Percentiles rank a stretch among this genome's conserved stretches.
Conservation (phyloP, 2,329 filamentous ascomycete genomes). For the Rachicladosporium sp. region DNA sequence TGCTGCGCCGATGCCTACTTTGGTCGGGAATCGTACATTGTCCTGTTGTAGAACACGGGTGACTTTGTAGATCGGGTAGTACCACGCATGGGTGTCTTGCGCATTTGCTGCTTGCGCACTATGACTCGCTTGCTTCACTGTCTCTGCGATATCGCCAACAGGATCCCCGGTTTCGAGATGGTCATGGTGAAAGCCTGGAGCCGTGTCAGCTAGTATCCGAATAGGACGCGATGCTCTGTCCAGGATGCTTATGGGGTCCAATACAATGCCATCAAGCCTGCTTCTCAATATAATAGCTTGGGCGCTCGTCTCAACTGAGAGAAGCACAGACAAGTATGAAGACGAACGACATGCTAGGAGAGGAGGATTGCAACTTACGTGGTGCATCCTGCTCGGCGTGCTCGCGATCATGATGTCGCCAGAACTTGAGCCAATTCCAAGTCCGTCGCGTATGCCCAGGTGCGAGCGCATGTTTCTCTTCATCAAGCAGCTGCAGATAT, state of each 20-base stretch:
- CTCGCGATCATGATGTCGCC: slow-evolving; percentile 33
- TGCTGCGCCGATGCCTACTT: slow-evolving; percentile 81
- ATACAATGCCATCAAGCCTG: too few relatives aligned
- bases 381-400: slow-evolving; percentile 1
- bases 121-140: slow-evolving; percentile 14
- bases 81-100: slow-evolving; percentile 7
- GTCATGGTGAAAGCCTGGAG: too few relatives aligned
- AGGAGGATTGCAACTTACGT: too few relatives aligned
- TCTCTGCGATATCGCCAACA: slow-evolving; percentile 13
- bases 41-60: slow-evolving; percentile 48
- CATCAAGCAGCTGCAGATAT: slow-evolving; percentile 63
- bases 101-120: too few relatives aligned
- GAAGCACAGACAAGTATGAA: too few relatives aligned
- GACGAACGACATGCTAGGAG: too few relatives aligned
- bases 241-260: too few relatives aligned
- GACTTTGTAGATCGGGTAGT: slow-evolving; percentile 42
- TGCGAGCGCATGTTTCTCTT: slow-evolving; percentile 62
- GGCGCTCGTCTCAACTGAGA: too few relatives aligned
- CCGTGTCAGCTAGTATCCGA: too few relatives aligned
- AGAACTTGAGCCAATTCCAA: slow-evolving; percentile 83
- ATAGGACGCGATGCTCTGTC: too few relatives aligned
- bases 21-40: slow-evolving; percentile 69
- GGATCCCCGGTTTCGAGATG: slow-evolving; percentile 1
- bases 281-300: too few relatives aligned
- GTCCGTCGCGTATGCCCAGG: slow-evolving; percentile 41